Base-by-base conservation (phyloP, 495 filamentous ascomycete genomes). In the Penicillium chermesinum region DNA sequence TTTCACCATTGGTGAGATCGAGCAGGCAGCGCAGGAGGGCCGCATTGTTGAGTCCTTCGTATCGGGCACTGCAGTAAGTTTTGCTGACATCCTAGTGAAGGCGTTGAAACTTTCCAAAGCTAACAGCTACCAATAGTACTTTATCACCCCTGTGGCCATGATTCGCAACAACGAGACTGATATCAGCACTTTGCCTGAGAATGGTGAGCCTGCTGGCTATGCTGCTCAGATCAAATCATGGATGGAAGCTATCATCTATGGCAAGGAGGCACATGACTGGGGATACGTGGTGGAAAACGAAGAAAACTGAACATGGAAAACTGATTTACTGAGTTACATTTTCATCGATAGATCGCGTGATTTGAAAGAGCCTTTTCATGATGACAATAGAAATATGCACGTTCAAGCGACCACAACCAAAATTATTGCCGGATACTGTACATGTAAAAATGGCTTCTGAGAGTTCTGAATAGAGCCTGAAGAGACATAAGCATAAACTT, bases 221-320 rank as follows among this genome's bases (percentile, higher is more conserved):
- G 83, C 88, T 2, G 64, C 71, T 35, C 67, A 78, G 59, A 67
- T 95, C 64, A 95, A 91, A 76, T 67, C 65, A 2, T 93, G 87
- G 87, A 70, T 96, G 46, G 71, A 70, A 61, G 80, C 83, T 35
- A 91, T 95, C 64, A 94, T 93, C 87, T 96, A 82, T 64, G 90
- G 90, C 43, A 84, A 81, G 54, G 84, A 82, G 62, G 62, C 81
- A 42, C 86, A 95, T 57, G 80, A 85, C 41, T 95, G 90, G 90
- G 81, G 80, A 18, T 75, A 89, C 49, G 77, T 88, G 18, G 78
- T 95, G 41, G 73, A 86, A 41, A 80, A 87, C 61, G 69, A 78
- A 58, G 56, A 65, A 48, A 59, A 44, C 15, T 36, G 35, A 30
- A 30, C n/a, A n/a, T n/a, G n/a, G n/a, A n/a, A n/a, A n/a, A n/a